Evolutionary conservation across 2,329 filamentous ascomycete species (phyloP).

Genomic region (Furcasterigmium furcatum): DNA sequence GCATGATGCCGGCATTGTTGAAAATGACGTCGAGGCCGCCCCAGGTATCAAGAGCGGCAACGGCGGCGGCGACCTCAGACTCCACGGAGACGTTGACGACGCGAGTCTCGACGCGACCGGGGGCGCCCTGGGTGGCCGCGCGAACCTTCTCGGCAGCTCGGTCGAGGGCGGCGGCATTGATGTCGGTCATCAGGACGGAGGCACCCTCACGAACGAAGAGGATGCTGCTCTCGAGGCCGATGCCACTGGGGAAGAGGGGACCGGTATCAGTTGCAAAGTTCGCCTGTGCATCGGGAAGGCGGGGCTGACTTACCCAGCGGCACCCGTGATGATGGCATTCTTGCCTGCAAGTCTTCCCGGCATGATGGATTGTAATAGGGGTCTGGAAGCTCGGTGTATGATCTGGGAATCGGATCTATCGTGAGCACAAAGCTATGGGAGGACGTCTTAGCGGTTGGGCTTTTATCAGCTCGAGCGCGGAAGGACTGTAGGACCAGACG

Average conservation of each 20-base stretch:
- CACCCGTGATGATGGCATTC: conserved; percentile 59
- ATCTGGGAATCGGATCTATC: too few species aligned
- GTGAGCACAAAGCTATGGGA: too few species aligned
- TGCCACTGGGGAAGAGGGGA: conserved; percentile 61
- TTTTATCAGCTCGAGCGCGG: too few species aligned
- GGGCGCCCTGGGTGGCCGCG: conserved; percentile 46
- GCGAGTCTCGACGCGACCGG: conserved; percentile 44
- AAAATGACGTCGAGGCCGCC: conserved; percentile 73
- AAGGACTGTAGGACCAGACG: too few species aligned
- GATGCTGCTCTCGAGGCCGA: conserved; percentile 71
- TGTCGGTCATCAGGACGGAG: conserved; percentile 68
- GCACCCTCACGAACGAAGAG: conserved; percentile 71
- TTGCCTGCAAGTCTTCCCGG: conserved; percentile 22
- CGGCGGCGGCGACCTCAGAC: conserved; percentile 55
- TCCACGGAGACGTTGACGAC: conserved; percentile 69
- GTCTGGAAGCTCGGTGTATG: too few species aligned
- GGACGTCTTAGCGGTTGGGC: too few species aligned
- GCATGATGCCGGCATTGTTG: conserved; percentile 82
- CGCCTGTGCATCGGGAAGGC: background rate
- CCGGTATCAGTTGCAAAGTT: conserved; percentile 3
- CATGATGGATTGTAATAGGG: too few species aligned
- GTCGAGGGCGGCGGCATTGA: conserved; percentile 61
- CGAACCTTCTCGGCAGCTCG: conserved; percentile 59
- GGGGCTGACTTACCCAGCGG: conserved; percentile 55
- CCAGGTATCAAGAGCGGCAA: conserved; percentile 63